phyloP scores from a whole-genome alignment of 2,329 filamentous ascomycete species.

The Colletotrichum chlorophyti region DNA sequence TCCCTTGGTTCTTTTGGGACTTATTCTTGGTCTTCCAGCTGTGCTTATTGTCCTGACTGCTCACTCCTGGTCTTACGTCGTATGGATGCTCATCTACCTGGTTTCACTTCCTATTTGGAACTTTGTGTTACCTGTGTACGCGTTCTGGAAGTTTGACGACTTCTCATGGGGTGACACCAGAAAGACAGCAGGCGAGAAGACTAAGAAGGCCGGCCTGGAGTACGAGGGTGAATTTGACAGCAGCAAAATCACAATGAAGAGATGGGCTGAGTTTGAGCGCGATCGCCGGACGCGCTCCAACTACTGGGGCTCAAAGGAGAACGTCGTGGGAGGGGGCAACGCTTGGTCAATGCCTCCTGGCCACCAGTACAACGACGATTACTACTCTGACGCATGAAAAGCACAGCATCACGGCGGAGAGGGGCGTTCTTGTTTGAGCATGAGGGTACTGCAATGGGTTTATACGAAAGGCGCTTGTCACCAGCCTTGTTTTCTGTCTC shows the following conservation, averaged over 20 bases:
- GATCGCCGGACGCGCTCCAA: slow-evolving; percentile 58
- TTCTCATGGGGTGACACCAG: slow-evolving; percentile 99
- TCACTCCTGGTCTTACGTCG: slow-evolving; percentile 88
- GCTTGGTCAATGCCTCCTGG: slow-evolving; percentile 51
- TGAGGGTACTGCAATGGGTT: slow-evolving; percentile 17
- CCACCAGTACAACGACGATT: slow-evolving; percentile 61
- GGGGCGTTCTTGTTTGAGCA: slow-evolving; percentile 25
- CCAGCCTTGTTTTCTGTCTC: slow-evolving; percentile 6
- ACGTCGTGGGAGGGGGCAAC: slow-evolving; percentile 48
- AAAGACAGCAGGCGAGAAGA: slow-evolving; percentile 90
- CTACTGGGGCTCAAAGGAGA: slow-evolving; percentile 62
- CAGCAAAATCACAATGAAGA: slow-evolving; percentile 99
- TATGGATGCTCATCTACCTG: slow-evolving; percentile 98
- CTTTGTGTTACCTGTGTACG: slow-evolving; percentile 90
- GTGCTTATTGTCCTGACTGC: slow-evolving; percentile 92
- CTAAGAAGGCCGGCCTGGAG: slow-evolving; percentile 85
- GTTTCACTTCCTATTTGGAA: slow-evolving; percentile 96
- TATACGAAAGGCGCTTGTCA: slow-evolving; percentile 23
- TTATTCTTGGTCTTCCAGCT: slow-evolving; percentile 93
- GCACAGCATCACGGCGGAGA: slow-evolving; percentile 5
- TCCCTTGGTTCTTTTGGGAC: slow-evolving; percentile 83
- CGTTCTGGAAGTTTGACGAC: slow-evolving; percentile 99
- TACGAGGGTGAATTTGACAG: slow-evolving; percentile 97
- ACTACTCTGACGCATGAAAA: slow-evolving; percentile 59
- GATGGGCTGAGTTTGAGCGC: slow-evolving; percentile 95